phyloP scores from a whole-genome alignment of 176 grass and related monocot species.

The Urochloa ruziziensis region DNA sequence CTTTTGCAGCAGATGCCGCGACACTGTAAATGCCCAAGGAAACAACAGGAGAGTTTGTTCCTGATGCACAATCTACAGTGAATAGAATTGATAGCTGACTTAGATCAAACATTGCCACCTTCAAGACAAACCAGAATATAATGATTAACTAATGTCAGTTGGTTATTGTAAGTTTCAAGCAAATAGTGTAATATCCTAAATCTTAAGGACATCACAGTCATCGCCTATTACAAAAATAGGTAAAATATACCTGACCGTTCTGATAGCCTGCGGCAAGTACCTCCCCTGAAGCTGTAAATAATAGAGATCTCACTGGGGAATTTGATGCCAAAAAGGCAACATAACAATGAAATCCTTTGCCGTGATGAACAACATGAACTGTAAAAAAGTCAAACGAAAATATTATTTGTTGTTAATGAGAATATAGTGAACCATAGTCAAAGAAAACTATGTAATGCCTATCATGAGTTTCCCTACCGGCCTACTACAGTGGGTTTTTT shows the following conservation, averaged over 20 bases:
- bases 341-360: constrained; percentile 71
- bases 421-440: background rate
- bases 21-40: constrained; percentile 38
- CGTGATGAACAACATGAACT: constrained; percentile 70
- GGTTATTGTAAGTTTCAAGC: constrained; percentile 22
- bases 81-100: constrained; percentile 64
- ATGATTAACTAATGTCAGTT: constrained; percentile 24
- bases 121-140: constrained; percentile 37
- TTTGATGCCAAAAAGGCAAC: constrained; percentile 65
- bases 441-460: constrained; percentile 12
- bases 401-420: constrained; percentile 31
- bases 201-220: constrained; percentile 9
- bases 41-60: constrained; percentile 71
- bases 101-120: constrained; percentile 82
- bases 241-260: constrained; percentile 78
- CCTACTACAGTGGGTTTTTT: constrained; percentile 1
- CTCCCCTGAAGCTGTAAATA: constrained; percentile 54
- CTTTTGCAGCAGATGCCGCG: constrained; percentile 22
- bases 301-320: constrained; percentile 48
- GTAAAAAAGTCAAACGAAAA: constrained; percentile 20
- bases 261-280: constrained; percentile 68
- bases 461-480: background rate
- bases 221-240: background rate
- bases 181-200: constrained; percentile 10
- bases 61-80: constrained; percentile 59